phyloP scores from a whole-genome alignment of 345 rosid genomes.

The Bruguiera sexangula region DNA sequence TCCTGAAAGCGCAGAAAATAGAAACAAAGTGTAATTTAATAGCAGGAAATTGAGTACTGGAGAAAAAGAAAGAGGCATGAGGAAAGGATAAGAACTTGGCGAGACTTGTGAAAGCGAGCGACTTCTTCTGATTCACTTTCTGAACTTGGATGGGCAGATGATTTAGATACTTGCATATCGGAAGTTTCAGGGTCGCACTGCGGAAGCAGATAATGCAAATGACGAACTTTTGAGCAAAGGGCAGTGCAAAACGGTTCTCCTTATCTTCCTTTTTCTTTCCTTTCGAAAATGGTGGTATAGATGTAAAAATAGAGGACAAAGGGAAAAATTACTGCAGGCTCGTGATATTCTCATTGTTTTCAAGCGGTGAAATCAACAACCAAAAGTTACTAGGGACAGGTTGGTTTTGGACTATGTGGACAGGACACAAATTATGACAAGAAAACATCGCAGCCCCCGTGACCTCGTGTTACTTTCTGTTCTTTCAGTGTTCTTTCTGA shows the following conservation, averaged over 20 bases:
- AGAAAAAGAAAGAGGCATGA: not conserved
- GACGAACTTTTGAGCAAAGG: not conserved
- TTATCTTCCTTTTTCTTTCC: not conserved
- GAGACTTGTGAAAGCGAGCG: constrained; percentile 50
- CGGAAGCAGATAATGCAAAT: not conserved
- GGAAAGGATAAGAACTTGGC: constrained; percentile 31
- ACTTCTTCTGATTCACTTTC: constrained; percentile 31
- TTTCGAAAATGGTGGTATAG: not conserved
- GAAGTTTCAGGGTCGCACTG: not conserved
- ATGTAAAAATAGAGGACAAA: not conserved
- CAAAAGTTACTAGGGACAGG: not conserved
- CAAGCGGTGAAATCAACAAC: not conserved
- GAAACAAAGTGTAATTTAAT: not conserved
- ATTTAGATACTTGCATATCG: constrained; percentile 26
- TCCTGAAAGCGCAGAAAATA: constrained; percentile 33
- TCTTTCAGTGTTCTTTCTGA: not conserved
- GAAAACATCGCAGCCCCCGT: constrained; percentile 39
- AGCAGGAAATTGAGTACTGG: not conserved
- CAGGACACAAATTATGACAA: constrained; percentile 32
- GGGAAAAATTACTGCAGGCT: not conserved
- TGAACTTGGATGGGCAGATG: constrained; percentile 9
- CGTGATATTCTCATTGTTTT: constrained; percentile 2
- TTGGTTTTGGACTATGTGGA: not conserved
- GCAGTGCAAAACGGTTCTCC: not conserved
- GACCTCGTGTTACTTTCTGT: constrained; percentile 26